Evolutionary conservation across 768 basidiomycete species (phyloP), one percentile per base, ranked within the genome.

Genomic region (Tulasnella sp.): DNA sequence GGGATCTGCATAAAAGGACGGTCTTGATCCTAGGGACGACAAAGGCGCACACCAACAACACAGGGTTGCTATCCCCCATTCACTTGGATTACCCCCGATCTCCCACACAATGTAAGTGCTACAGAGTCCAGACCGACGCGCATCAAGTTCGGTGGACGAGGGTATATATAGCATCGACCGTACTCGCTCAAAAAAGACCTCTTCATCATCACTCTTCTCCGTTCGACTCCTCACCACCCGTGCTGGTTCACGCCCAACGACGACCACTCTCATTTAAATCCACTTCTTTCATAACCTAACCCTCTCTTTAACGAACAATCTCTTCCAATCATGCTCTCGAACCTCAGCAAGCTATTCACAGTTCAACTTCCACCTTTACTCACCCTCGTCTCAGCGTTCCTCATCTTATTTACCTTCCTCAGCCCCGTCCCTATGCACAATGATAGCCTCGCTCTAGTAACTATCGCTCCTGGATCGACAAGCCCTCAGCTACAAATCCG

Each of bases 341-440:
- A 51, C 49, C 56, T 62, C 41, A 62, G 55, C 45, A 57, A 53
- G 25, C 56, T 62, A 15, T 41, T 62, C 24, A 62, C 61, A 1
- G 48, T 51, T 10, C 56, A 62, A n/a, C 61, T 62, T 17, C 50
- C 61, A 3, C 61, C 61, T 19, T 42, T 62, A 34, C 29, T 62
- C 56, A 44, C 61, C 25, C 54, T 62, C 49, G 56, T 62, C 38
- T 62, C 55, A 1, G 49, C 50, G 24, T 25, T 57, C 61, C 61
- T 62, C 38, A 49, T 57, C 44, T n/a, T 58, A 15, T 49, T 62
- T 48, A 57, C 61, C 4, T 50, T 58, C n/a, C 41, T 62, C 15
- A 31, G 49, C 8, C 61, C 61, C 19, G 61, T 58, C 25, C 61
- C 61, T 12, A 45, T 57, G 34, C 29, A 30, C 38, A 15, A 31